Evolutionary conservation across 208 protist genomes (phyloP).

Genomic region (Trypanosoma boissoni): DNA sequence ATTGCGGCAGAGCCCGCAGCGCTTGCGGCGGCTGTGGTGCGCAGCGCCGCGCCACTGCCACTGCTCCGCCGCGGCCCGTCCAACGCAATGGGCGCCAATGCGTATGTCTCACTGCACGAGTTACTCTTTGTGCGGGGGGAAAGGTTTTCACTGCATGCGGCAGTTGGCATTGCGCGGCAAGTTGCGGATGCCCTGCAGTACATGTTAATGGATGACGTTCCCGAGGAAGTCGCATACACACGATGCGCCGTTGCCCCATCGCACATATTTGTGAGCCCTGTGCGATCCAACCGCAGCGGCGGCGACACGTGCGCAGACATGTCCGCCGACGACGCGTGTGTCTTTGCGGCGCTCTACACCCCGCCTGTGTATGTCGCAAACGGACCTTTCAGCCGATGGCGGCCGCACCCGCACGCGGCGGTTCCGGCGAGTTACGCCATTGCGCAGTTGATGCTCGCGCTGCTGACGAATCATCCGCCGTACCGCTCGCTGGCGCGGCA

Average conservation of each 20-base stretch:
- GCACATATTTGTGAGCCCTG: constrained; percentile 44
- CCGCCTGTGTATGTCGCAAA: constrained; percentile 36
- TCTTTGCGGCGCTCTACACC: constrained; percentile 26
- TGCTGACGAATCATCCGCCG: constrained; percentile 43
- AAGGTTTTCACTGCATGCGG: constrained; percentile 37
- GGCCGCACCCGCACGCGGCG: constrained; percentile 51
- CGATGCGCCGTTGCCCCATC: constrained; percentile 57
- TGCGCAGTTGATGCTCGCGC: constrained; percentile 52
- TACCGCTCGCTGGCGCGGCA: constrained; percentile 37
- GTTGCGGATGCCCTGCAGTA: constrained; percentile 67
- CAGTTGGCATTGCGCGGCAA: constrained; percentile 49
- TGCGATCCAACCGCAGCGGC: background rate
- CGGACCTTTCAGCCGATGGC: constrained; percentile 48
- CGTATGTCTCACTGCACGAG: constrained; percentile 19
- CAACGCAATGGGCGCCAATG: background rate
- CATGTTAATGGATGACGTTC: constrained; percentile 58
- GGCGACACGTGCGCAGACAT: background rate
- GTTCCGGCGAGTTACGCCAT: constrained; percentile 53
- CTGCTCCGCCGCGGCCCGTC: background rate
- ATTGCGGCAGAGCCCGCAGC: constrained; percentile 28
- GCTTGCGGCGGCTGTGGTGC: background rate
- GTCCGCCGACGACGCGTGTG: background rate
- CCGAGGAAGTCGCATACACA: constrained; percentile 29
- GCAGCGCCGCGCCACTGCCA: background rate
- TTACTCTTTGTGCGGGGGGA: constrained; percentile 36